Conservation (phyloP, 768 basidiomycete genomes). For the Lactifluus rugatus region DNA sequence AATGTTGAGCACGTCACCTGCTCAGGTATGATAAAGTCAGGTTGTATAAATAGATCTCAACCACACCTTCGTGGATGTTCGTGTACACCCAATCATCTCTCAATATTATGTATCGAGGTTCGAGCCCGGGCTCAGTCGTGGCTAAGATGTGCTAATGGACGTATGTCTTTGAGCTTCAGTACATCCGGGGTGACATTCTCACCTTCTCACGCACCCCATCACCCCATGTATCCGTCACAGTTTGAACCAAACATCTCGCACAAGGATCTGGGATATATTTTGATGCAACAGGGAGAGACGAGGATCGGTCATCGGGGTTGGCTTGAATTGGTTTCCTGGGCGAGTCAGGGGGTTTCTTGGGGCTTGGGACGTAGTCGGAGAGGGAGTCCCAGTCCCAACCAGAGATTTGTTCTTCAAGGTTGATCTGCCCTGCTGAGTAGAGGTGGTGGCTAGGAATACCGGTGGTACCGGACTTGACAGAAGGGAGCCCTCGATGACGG, state of each 20-base stretch:
- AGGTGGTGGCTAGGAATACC: background rate
- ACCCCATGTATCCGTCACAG: conserved; percentile 3
- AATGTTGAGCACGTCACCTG: conserved; percentile 77
- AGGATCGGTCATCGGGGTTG: background rate
- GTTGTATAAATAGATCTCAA: background rate
- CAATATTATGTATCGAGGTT: conserved; percentile 44
- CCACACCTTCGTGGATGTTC: conserved; percentile 47
- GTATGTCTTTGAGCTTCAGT: background rate
- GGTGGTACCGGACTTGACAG: background rate
- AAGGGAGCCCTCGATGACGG: conserved; percentile 9
- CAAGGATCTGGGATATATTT: conserved; percentile 12
- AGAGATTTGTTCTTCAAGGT: conserved; percentile 5
- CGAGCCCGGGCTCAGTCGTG: conserved; percentile 31
- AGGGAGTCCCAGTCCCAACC: conserved; percentile 20
- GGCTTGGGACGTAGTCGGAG: conserved; percentile 20
- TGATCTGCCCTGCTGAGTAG: conserved; percentile 5
- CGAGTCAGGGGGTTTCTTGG: conserved; percentile 8
- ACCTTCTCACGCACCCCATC: conserved; percentile 14
- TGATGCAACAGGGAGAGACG: background rate
- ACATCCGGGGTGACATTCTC: background rate
- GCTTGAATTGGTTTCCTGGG: background rate
- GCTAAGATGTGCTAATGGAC: conserved; percentile 42
- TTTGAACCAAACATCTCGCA: conserved; percentile 7
- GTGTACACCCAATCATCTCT: conserved; percentile 71
- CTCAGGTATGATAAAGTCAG: background rate